Base-by-base conservation (phyloP, 305 asterid genomes). In the Solanum hybrid region DNA sequence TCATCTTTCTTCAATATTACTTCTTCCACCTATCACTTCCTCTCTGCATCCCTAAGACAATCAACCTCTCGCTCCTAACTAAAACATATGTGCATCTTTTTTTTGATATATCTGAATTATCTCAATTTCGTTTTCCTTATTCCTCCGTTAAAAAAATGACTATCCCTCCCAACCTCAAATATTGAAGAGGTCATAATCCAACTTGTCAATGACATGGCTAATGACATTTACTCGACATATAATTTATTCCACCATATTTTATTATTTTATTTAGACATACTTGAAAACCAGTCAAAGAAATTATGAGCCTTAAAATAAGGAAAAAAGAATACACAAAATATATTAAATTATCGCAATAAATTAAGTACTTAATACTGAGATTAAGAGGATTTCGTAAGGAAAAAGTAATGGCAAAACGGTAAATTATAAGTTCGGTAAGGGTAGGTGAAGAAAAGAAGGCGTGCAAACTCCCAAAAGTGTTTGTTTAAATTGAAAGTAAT, bases 351-450 rank as follows among this genome's bases (percentile, higher is more conserved):
- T 79, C 34, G 22, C 11, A n/a, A 8, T n/a, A 79, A 36, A 37
- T 79, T 46, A 46, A 46, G 64, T 46, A 46, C 75, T 71, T 37
- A 37, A 37, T 6, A 79, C 0, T 0, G 22, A 37, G 31, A 79
- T 26, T 84, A 51, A 51, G 73, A 84, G 29, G 87, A 46, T 7
- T 79, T 24, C 76, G 87, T 56, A 85, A 31, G 46, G 32, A 31
- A 32, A 56, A 85, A 20, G 86, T 29, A 79, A 78, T 60, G 90
- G 90, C 89, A 77, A 88, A 88, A 88, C 3, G 14, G 87, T 88
- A 85, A 87, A 73, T 38, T 71, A 87, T 0, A 32, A 87, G 77
- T 56, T 85, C 10, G 76, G 76, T 85, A 85, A 85, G 76, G 88
- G 46, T 66, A 32, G 88, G 88, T 85, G 76, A 85, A 85, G 88